These are phyloP conservation scores for Tuber melanosporum DNA, from an alignment of 495 filamentous ascomycete genomes.

Conservation along the genomic window DNA sequence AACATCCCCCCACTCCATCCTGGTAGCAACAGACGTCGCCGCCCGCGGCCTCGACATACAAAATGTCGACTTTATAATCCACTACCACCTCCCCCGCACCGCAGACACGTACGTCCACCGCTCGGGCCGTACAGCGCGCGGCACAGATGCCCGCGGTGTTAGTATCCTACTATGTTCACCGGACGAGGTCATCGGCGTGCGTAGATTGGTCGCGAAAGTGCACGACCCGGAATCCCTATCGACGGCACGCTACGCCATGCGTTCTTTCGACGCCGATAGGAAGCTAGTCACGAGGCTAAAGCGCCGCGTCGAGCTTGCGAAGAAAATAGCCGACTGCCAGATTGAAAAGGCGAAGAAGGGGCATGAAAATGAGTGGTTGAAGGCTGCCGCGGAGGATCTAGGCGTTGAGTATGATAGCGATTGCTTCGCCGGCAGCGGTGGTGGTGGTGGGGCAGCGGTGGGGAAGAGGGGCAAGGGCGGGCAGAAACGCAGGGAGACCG, in stretches of 20 bases:
- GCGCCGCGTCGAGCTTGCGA: conserved; percentile 65
- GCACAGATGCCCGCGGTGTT: conserved; percentile 58
- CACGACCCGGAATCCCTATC: conserved; percentile 49
- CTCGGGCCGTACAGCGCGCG: conserved; percentile 89
- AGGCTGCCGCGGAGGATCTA: conserved; percentile 79
- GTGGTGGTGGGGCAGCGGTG: conserved; percentile 41
- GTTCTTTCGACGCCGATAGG: conserved; percentile 71
- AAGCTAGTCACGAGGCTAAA: conserved; percentile 68
- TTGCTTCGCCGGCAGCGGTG: conserved; percentile 40
- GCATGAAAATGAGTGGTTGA: conserved; percentile 77
- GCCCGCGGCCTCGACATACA: conserved; percentile 95
- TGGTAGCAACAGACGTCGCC: conserved; percentile 92
- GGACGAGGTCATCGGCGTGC: conserved; percentile 77
- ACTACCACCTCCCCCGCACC: conserved; percentile 89
- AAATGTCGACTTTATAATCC: conserved; percentile 74
- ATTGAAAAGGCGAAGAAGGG: conserved; percentile 81
- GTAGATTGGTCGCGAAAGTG: conserved; percentile 79
- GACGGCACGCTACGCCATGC: conserved; percentile 47
- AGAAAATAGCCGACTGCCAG: conserved; percentile 72
- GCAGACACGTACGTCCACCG: conserved; percentile 94
- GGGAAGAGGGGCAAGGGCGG: conserved; percentile 59
- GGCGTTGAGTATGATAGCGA: conserved; percentile 91
- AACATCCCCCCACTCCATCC: conserved; percentile 55
- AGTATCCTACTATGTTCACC: conserved; percentile 84
- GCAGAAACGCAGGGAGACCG: conserved; percentile 65